phyloP scores from a whole-genome alignment of 345 rosid species.

The Garcia nutans region DNA sequence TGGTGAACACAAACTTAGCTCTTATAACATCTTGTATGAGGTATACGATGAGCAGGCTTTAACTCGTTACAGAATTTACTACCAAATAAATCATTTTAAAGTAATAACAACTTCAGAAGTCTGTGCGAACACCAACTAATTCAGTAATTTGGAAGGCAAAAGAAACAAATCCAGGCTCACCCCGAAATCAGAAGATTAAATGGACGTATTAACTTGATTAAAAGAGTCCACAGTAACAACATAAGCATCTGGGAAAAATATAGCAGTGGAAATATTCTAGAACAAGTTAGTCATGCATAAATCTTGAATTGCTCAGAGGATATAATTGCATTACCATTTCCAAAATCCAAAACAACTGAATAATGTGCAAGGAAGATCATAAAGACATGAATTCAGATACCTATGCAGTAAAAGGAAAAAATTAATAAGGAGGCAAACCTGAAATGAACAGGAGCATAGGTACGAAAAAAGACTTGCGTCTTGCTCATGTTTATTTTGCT shows the following conservation, averaged over 20 bases:
- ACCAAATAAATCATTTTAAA: not conserved
- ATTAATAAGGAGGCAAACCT: constrained; percentile 19
- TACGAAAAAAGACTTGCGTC: constrained; percentile 34
- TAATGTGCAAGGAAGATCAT: not conserved
- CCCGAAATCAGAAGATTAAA: not conserved
- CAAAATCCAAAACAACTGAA: not conserved
- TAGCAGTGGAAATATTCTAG: not conserved
- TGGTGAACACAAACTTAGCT: not conserved
- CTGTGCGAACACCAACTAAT: not conserved
- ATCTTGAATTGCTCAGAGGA: not conserved
- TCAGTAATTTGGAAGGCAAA: not conserved
- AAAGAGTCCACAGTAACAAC: not conserved
- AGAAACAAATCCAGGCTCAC: not conserved
- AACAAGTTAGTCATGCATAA: not conserved
- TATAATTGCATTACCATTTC: not conserved
- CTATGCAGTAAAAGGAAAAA: not conserved
- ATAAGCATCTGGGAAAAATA: not conserved
- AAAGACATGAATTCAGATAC: not conserved
- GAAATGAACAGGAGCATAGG: constrained; percentile 39
- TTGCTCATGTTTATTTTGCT: constrained; percentile 18
- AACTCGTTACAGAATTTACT: not conserved
- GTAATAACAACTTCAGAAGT: not conserved
- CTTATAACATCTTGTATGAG: not conserved
- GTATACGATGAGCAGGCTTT: too few relatives aligned
- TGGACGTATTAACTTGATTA: not conserved